phyloP scores from a whole-genome alignment of 225 moss, liverwort and hornwort genomes.

The Polytrichum formosum region DNA sequence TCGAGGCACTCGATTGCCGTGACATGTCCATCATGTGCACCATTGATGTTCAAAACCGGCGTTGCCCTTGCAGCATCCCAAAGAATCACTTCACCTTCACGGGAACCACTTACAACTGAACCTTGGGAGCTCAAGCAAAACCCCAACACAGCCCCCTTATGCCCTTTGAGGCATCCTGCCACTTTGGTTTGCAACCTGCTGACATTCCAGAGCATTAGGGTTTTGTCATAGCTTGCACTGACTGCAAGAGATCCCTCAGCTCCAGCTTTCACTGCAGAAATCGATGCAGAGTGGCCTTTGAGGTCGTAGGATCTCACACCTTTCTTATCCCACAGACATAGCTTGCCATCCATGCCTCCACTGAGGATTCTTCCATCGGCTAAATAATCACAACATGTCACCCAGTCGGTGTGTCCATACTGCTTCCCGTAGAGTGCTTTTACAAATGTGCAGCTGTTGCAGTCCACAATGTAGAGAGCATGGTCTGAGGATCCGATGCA shows the following conservation, averaged over 20 bases:
- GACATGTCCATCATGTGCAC: slow-evolving; percentile 85
- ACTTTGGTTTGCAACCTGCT: slow-evolving; percentile 37
- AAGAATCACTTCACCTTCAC: slow-evolving; percentile 81
- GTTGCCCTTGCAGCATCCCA: slow-evolving; percentile 79
- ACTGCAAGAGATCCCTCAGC: slow-evolving; percentile 63
- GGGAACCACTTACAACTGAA: slow-evolving; percentile 78
- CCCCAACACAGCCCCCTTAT: slow-evolving; percentile 70
- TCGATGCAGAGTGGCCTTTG: slow-evolving; percentile 73
- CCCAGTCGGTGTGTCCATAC: slow-evolving; percentile 91
- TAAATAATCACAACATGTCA: slow-evolving; percentile 77
- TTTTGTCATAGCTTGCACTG: slow-evolving; percentile 93
- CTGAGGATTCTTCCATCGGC: slow-evolving; percentile 80
- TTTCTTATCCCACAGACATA: slow-evolving; percentile 86
- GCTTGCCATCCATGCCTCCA: slow-evolving; percentile 87
- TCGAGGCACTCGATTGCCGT: slow-evolving; percentile 73
- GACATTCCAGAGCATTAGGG: slow-evolving; percentile 87
- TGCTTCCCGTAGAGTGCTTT: slow-evolving; percentile 76
- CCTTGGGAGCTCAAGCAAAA: slow-evolving; percentile 71
- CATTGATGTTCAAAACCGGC: slow-evolving; percentile 57
- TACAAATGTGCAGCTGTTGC: slow-evolving; percentile 45
- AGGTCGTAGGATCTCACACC: slow-evolving; percentile 63
- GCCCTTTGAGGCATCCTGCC: slow-evolving; percentile 64
- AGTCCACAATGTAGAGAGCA: slow-evolving; percentile 58
- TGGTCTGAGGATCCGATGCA: slow-evolving; percentile 63
- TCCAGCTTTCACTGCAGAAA: slow-evolving; percentile 69